These are phyloP conservation scores for Blepharisma stoltei DNA, from an alignment of 73 alveolate genomes.

Conservation along the genomic window DNA sequence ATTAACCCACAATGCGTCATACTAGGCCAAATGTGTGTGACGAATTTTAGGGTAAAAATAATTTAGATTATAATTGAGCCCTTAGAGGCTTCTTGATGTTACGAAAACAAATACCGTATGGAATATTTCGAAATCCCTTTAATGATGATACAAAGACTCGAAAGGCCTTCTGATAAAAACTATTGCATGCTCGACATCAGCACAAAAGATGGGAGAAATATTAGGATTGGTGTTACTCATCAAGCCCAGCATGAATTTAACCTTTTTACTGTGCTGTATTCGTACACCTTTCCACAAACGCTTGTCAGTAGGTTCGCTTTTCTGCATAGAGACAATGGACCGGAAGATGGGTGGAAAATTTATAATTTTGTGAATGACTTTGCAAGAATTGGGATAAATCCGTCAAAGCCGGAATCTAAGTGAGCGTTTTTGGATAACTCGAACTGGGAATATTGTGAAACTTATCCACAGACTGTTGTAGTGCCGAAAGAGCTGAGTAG, in stretches of 20 bases:
- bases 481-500: slow-evolving; percentile 61
- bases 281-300: not conserved
- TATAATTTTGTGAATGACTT: slow-evolving; percentile 13
- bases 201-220: slow-evolving; percentile 40
- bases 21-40: too few relatives aligned
- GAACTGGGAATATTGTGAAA: slow-evolving; percentile 46
- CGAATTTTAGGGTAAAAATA: too few relatives aligned
- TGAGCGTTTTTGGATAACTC: slow-evolving; percentile 41
- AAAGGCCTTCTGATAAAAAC: slow-evolving; percentile 20
- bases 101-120: not conserved
- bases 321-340: slow-evolving; percentile 17
- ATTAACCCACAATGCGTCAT: too few relatives aligned
- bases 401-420: not conserved
- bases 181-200: slow-evolving; percentile 29
- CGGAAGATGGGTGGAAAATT: slow-evolving; percentile 14
- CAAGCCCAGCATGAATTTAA: not conserved
- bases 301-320: slow-evolving; percentile 3
- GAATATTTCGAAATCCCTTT: slow-evolving; percentile 24
- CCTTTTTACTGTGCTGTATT: not conserved
- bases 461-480: slow-evolving; percentile 72
- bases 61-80: not conserved
- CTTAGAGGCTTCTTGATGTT: not conserved
- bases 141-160: slow-evolving; percentile 29
- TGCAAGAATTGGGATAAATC: slow-evolving; percentile 21
- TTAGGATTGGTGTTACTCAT: slow-evolving; percentile 12